These are phyloP conservation scores for Erigeron philadelphicus DNA, from an alignment of 140 eudicot species.

Conservation along the genomic window DNA sequence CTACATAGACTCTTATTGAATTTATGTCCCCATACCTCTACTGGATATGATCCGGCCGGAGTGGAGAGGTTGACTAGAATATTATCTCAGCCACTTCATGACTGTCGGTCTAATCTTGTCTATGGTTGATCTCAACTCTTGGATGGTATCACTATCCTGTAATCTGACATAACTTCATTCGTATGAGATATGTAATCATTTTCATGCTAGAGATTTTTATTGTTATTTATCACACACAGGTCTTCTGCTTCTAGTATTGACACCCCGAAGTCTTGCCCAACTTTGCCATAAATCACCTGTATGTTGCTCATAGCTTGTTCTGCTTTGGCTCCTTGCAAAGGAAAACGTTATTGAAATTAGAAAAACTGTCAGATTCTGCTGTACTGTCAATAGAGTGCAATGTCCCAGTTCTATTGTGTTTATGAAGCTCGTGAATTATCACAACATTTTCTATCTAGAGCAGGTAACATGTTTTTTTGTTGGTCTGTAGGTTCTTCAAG, in stretches of 20 bases:
- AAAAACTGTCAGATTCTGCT: constrained; percentile 26
- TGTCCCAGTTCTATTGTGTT: constrained; percentile 58
- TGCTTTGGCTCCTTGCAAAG: constrained; percentile 58
- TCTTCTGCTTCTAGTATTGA: constrained; percentile 81
- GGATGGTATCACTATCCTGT: constrained; percentile 47
- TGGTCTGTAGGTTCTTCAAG: background rate
- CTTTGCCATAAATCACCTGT: constrained; percentile 71
- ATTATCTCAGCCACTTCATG: constrained; percentile 69
- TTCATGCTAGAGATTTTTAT: constrained; percentile 5
- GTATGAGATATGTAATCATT: background rate
- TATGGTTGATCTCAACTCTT: constrained; percentile 78
- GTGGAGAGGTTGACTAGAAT: constrained; percentile 41
- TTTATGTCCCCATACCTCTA: constrained; percentile 71
- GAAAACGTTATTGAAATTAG: constrained; percentile 47
- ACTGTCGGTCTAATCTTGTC: constrained; percentile 76
- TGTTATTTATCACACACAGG: constrained; percentile 38
- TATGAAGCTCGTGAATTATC: constrained; percentile 61
- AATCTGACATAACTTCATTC: constrained; percentile 8
- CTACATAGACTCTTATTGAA: constrained; percentile 86
- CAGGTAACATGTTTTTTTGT: constrained; percentile 46
- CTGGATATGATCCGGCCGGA: constrained; percentile 58
- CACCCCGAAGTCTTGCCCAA: constrained; percentile 76
- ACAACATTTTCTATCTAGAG: constrained; percentile 80
- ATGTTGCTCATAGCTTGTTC: constrained; percentile 67
- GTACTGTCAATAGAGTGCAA: constrained; percentile 33